Evolutionary conservation across 495 filamentous ascomycete genomes (phyloP), one percentile per base, ranked within the genome.

Genomic region (Jackrogersella minutella): DNA sequence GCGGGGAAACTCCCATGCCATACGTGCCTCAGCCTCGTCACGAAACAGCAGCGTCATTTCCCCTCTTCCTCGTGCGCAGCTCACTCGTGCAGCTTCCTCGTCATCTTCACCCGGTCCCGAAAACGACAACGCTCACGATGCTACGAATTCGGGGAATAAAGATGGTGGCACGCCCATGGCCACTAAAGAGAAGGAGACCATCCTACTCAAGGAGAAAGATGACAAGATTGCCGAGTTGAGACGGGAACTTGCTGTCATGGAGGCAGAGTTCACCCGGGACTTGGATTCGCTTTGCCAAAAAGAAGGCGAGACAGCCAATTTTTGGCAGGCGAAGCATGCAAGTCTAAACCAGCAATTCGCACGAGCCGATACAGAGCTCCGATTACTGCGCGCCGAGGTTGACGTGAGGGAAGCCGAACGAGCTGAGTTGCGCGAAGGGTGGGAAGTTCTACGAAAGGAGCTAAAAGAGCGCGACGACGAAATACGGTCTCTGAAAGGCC

Each of bases 251-350:
- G 61, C 56, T 14, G 64, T 77, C 11, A 80, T 82, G 74, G 79
- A 80, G 52, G 52, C 64, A 21, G 80, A 82, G 61, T 84, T 85
- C 66, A 67, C 74, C 21, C 74, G 73, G 14, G 78, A 82, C 57
- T 76, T 84, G 11, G 80, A 82, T 54, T 70, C 65, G 56, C 76
- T 81, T 34, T 75, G 74, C 57, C 73, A 74, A 54, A 73, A 74
- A 47, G 82, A 83, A 66, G 73, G 68, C 72, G 79, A 81, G 57
- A 78, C 78, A 24, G 70, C 79, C 6, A 65, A 66, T 11, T 80
- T 76, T 67, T 85, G 82, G 82, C 80, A 84, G 71, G 73, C 74
- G 30, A 81, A 81, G 50, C 77, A 78, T 72, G 61, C 73, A 10
- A 58, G 53, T 26, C 69, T 84, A n/a, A 75, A 80, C 52, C 77